Base-by-base conservation (phyloP, 306 rosid species). In the Elaeagnus macrophylla region DNA sequence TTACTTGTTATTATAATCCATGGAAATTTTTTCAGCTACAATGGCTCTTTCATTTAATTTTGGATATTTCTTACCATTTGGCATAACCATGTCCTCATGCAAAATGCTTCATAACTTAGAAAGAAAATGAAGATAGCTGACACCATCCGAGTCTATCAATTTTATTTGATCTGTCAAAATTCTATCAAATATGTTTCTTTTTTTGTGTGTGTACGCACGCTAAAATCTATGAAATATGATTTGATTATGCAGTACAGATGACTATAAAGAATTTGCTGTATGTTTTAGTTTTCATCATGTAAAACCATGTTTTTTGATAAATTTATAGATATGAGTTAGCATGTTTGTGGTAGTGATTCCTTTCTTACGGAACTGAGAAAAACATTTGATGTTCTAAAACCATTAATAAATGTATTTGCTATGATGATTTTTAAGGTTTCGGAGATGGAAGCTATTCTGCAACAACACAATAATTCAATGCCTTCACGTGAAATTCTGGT, bases 401-500 rank as follows among this genome's bases (percentile, higher is more conserved):
- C 16, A 32, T 40, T 56, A 40, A 20, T 58, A 25, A 60, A 51
- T 46, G 5, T 14, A 1, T 42, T 13, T 57, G 5, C 10, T 70
- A 36, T 36, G 57, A 53, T 43, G 32, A 61, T 51, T 74, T 56
- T 37, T 18, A 53, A 93, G 99, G 99, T 84, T 59, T 11, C 72
- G 10, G 99, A 87, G 81, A 93, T 93, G 99, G 99, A 93, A 56
- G 70, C 72, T 66, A 82, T 93, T 75, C 68, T 93, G 72, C 85
- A 85, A 41, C 85, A 70, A 53, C 95, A 87, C 73, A 79, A 84
- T 57, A 82, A 87, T 60, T 67, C 89, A 8, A 82, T 87, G 96
- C 99, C 96, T 25, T 64, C 84, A 8, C 87, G 89, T 8, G 99
- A 93, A 41, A 71, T 84, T 70, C 89, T 93, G 36, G 54, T 65